Percentiles rank a stretch among this genome's conserved stretches.
Evolutionary conservation across 148 eudicot species (phyloP).

Genomic region (Persicaria maculosa): DNA sequence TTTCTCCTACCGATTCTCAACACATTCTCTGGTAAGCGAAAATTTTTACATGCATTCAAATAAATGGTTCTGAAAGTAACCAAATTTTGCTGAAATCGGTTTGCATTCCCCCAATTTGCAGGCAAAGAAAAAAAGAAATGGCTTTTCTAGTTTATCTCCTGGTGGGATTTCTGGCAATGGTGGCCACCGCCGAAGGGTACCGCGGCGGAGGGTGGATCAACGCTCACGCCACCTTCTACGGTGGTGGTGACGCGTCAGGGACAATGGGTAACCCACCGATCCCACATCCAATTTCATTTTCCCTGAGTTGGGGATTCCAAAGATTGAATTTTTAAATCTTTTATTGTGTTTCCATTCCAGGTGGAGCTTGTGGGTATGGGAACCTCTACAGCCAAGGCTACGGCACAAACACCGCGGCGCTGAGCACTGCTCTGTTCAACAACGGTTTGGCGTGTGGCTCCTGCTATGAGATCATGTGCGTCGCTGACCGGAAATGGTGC

Average conservation of each 20-base stretch:
- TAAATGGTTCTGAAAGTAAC: not conserved
- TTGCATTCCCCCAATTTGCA: conserved; percentile 18
- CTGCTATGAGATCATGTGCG: conserved; percentile 62
- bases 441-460: conserved; percentile 74
- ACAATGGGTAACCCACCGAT: conserved; percentile 52
- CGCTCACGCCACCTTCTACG: conserved; percentile 76
- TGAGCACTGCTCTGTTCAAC: conserved; percentile 67
- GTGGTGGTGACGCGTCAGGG: conserved; percentile 72
- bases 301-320: not conserved
- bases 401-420: conserved; percentile 69
- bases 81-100: not conserved
- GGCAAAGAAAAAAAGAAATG: conserved; percentile 39
- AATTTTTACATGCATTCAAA: not conserved
- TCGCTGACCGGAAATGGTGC: conserved; percentile 53
- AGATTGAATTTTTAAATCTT: conserved; percentile 12
- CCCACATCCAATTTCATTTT: not conserved
- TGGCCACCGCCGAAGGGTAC: conserved; percentile 28
- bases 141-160: conserved; percentile 26
- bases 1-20: not conserved
- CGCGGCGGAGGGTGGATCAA: conserved; percentile 53
- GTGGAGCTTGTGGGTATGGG: conserved; percentile 78
- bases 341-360: conserved; percentile 20
- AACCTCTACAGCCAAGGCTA: conserved; percentile 65
- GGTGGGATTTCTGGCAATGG: conserved; percentile 37
- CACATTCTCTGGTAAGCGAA: not conserved